Evolutionary conservation across 164 flowering plant genomes (phyloP).

Genomic region (Pachysandra terminalis): DNA sequence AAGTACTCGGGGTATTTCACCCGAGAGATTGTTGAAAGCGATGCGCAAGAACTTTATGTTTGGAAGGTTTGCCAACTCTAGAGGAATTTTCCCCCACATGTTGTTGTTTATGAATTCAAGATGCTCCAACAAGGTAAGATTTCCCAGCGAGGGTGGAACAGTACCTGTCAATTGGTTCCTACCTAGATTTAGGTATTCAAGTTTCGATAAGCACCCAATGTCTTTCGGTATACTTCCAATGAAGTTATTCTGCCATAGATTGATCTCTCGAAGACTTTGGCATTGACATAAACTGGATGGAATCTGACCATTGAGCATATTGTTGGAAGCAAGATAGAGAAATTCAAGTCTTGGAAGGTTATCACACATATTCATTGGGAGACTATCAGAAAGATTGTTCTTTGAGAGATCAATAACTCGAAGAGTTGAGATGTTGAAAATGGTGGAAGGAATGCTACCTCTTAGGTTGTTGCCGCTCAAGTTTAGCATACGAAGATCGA

Average conservation of each 20-base stretch:
- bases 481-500: conserved; percentile 1
- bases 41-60: neutral
- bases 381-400: conserved; percentile 13
- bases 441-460: conserved; percentile 6
- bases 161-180: neutral
- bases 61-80: neutral
- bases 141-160: neutral
- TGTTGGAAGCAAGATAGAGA: neutral
- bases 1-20: neutral
- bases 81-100: neutral
- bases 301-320: conserved; percentile 6
- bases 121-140: neutral
- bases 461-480: conserved; percentile 11
- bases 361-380: conserved; percentile 8
- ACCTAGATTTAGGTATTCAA: neutral
- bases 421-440: conserved; percentile 22
- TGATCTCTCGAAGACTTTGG: neutral
- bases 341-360: neutral
- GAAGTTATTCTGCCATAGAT: conserved; percentile 13
- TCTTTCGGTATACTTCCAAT: conserved; percentile 3
- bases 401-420: conserved; percentile 1
- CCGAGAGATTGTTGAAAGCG: neutral
- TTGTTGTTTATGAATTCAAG: neutral
- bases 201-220: neutral
- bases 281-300: conserved; percentile 12